Evolutionary conservation across 768 basidiomycete genomes (phyloP).

Genomic region (Brasilioporus rufonigricans): DNA sequence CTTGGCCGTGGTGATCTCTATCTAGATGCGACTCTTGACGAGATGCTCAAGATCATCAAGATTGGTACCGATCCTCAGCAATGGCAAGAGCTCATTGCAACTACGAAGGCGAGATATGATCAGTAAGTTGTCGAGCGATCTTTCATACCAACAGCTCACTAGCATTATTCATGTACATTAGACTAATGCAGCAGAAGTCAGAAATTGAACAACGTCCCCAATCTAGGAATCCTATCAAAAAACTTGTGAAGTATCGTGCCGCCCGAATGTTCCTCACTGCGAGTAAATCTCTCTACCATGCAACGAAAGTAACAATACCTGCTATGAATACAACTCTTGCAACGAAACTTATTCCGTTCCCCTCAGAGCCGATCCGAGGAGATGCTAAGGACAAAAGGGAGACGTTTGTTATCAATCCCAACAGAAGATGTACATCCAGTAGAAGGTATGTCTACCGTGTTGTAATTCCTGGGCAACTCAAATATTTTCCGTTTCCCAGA

Average conservation of each 20-base stretch:
- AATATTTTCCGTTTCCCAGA: neutral
- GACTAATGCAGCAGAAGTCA: neutral
- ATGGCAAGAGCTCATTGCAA: neutral
- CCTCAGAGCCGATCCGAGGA: slow-evolving; percentile 9
- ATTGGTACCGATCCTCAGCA: neutral
- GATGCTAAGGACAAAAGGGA: neutral
- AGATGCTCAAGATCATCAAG: neutral
- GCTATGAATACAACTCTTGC: neutral
- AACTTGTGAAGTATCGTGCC: slow-evolving; percentile 1
- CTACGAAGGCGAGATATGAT: neutral
- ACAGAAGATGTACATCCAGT: neutral
- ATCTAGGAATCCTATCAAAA: slow-evolving; percentile 5
- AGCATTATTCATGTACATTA: neutral
- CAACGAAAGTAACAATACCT: slow-evolving; percentile 4
- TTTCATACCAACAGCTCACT: neutral
- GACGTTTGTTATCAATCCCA: slow-evolving; percentile 4
- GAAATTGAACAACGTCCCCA: neutral
- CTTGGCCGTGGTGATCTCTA: neutral
- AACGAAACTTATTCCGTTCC: neutral
- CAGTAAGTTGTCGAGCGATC: neutral
- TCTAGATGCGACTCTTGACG: slow-evolving; percentile 8
- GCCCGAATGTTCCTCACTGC: slow-evolving; percentile 1
- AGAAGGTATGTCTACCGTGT: neutral
- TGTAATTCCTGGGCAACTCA: neutral
- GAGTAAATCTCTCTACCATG: neutral